Base-by-base conservation (phyloP, 495 filamentous ascomycete species). In the Aspergillus bridgeri region DNA sequence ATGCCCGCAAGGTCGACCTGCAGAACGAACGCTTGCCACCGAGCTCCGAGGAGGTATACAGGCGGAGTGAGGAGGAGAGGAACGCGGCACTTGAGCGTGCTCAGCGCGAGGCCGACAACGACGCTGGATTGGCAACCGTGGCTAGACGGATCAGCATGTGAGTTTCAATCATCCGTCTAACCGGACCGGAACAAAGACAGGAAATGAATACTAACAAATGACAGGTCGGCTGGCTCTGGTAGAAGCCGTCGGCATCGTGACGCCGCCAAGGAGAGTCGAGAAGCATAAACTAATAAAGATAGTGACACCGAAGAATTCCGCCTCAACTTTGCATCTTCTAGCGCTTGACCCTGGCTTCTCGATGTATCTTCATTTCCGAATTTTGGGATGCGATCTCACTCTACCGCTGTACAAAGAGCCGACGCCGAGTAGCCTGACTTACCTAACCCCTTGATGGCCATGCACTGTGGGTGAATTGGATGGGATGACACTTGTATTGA, bases 11-110 rank as follows among this genome's bases (percentile, higher is more conserved):
- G 79, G 95, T 98, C 24, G 94, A 98, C 79, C 66, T 97, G 58
- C 92, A 97, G 75, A 98, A 98, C 69, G 94, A 98, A 78, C 84
- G 88, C 55, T 74, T 98, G 60, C 94, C 94, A 42, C 94, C 94
- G 5, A 91, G 80, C 62, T 90, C 96, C 57, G 94, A 98, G 54
- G 94, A 98, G 69, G 91, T 98, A 15, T 78, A 85, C 29, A 84
- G 84, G 67, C 89, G 87, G 65, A 87, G 82, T 53, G 87, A 91
- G 58, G 88, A 90, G 65, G 89, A 89, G 49, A 81, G 90, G 60
- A 82, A 86, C 25, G 82, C 89, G 72, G 94, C 94, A 7, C 72
- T 98, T 60, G 89, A 93, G 76, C 79, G 89, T 53, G 94, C 94
- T 3, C 82, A 81, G 20, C 81, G 83, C 33, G 92, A 97, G 64